Evolutionary conservation across 371 early-diverging fungal species (phyloP).

Genomic region (Mortierella sp.): DNA sequence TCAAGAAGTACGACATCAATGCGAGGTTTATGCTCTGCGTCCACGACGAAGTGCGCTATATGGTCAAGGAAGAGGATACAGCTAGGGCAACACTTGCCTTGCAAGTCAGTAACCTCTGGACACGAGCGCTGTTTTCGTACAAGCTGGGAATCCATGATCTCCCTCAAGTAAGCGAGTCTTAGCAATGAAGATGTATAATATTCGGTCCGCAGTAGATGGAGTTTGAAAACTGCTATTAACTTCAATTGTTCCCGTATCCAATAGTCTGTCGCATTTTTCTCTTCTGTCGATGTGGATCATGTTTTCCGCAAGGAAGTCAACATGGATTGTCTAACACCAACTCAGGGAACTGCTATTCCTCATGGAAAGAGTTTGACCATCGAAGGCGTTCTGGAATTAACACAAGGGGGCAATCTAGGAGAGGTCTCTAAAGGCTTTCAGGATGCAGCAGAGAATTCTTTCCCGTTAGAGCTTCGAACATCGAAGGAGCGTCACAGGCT

Average conservation of each 20-base stretch:
- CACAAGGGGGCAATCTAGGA: conserved; percentile 34
- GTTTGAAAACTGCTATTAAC: not conserved
- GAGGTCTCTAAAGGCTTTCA: conserved; percentile 9
- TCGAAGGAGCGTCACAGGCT: conserved; percentile 23
- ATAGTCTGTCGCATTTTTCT: conserved; percentile 95
- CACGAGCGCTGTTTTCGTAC: conserved; percentile 89
- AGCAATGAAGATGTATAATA: not conserved
- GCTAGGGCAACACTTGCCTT: conserved; percentile 88
- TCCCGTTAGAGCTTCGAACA: conserved; percentile 26
- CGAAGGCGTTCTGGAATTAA: conserved; percentile 60
- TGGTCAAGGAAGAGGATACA: conserved; percentile 82
- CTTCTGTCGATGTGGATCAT: conserved; percentile 94
- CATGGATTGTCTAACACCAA: conserved; percentile 84
- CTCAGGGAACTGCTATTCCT: conserved; percentile 71
- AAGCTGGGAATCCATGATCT: conserved; percentile 89
- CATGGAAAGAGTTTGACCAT: conserved; percentile 73
- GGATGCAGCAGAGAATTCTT: conserved; percentile 24
- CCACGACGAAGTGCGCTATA: conserved; percentile 97
- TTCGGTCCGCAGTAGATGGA: not conserved
- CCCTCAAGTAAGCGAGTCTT: conserved; percentile 74
- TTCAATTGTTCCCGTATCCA: not conserved
- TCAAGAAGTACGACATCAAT: conserved; percentile 79
- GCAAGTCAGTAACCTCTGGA: conserved; percentile 96
- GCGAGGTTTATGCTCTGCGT: conserved; percentile 93
- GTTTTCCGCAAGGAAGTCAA: conserved; percentile 94